A percentile compares a stretch with the other conserved stretches of the same genome.
Conservation (phyloP, 2,329 filamentous ascomycete species). For the Trichoderma cornu-damae region DNA sequence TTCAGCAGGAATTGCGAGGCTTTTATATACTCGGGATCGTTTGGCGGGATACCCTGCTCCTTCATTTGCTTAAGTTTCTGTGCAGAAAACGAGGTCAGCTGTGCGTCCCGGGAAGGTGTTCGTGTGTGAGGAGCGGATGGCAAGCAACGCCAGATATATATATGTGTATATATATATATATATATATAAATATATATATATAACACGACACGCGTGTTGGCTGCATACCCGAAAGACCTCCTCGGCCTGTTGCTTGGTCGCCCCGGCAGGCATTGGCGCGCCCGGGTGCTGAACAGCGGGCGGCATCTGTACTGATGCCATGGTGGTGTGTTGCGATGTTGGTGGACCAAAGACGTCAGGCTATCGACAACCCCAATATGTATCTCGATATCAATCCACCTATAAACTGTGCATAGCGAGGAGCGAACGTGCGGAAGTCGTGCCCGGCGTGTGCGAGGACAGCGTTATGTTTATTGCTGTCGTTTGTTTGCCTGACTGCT, state of each 20-base stretch:
- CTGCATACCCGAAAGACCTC: slow-evolving; percentile 61
- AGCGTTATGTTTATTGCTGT: slow-evolving; percentile 5
- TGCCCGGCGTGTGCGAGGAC: slow-evolving; percentile 26
- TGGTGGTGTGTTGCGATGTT: slow-evolving; percentile 40
- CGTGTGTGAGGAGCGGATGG: not conserved
- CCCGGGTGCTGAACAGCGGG: slow-evolving; percentile 63
- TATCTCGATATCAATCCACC: slow-evolving; percentile 23
- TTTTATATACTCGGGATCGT: slow-evolving; percentile 84
- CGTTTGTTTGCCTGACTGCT: too few species aligned
- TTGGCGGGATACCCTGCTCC: slow-evolving; percentile 70
- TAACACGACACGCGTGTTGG: slow-evolving; percentile 11
- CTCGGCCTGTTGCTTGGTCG: slow-evolving; percentile 73
- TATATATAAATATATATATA: too few species aligned
- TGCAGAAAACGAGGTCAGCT: not conserved
- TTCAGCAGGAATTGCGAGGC: slow-evolving; percentile 67
- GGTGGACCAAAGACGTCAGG: slow-evolving; percentile 17
- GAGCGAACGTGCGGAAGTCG: slow-evolving; percentile 11
- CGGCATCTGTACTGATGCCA: slow-evolving; percentile 76
- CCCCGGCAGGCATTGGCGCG: slow-evolving; percentile 56
- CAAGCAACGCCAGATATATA: slow-evolving; percentile 3
- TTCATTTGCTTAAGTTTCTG: slow-evolving; percentile 91
- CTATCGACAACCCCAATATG: slow-evolving; percentile 25
- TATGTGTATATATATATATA: not conserved
- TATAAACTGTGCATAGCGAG: slow-evolving; percentile 40
- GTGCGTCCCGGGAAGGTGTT: too few species aligned